Conservation (phyloP, 208 protist species). For the Blechomonas ayalai region DNA sequence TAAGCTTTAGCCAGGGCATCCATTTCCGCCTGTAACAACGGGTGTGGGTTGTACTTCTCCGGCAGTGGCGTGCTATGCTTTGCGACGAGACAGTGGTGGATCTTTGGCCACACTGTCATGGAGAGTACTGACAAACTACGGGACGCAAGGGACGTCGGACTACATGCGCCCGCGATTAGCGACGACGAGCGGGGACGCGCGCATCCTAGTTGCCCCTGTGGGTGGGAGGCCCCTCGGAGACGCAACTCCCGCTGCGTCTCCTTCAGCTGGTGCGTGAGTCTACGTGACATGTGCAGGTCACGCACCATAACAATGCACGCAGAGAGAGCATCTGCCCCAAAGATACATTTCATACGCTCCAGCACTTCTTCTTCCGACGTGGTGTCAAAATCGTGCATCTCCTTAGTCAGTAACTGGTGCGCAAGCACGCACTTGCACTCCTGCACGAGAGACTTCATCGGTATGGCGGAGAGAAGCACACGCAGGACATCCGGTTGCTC, state of each 20-base stretch:
- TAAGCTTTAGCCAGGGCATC: conserved; percentile 41
- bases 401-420: conserved; percentile 53
- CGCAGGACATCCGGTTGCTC: conserved; percentile 66
- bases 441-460: conserved; percentile 44
- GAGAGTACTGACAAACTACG: too few species aligned
- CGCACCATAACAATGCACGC: conserved; percentile 79
- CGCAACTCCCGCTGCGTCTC: conserved; percentile 7
- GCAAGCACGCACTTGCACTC: conserved; percentile 74
- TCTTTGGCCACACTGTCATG: conserved; percentile 64
- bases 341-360: conserved; percentile 78
- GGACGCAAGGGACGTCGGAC: neutral
- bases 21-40: conserved; percentile 44
- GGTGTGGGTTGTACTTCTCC: conserved; percentile 45
- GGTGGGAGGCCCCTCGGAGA: neutral
- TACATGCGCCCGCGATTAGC: neutral
- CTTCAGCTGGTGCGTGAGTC: conserved; percentile 54
- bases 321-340: conserved; percentile 65
- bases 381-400: conserved; percentile 75
- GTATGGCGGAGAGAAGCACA: conserved; percentile 72
- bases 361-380: conserved; percentile 76
- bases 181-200: neutral
- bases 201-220: conserved; percentile 2
- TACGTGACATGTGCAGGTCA: conserved; percentile 73
- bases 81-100: conserved; percentile 11
- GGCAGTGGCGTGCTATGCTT: conserved; percentile 21